Base-by-base conservation (phyloP, 2,329 filamentous ascomycete species). In the Talaromyces sp. region DNA sequence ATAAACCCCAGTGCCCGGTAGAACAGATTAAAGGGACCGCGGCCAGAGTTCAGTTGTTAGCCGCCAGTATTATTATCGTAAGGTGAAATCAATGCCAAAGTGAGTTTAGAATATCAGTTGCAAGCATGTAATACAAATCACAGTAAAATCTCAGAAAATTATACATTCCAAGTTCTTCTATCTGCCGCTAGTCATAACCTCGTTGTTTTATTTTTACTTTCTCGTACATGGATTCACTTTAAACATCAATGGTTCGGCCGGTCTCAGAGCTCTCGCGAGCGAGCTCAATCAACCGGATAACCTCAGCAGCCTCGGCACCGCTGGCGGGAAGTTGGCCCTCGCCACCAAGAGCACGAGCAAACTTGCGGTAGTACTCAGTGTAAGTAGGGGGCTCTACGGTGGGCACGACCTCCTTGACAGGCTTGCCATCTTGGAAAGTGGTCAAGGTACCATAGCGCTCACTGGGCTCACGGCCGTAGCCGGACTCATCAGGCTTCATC, bases 361-460 rank as follows among this genome's bases (percentile, higher is more conserved):
- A 74, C 48, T 74, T 71, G 24, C 74, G 70, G 70, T 92, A 93
- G 57, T 89, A 87, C 62, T 82, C 81, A 19, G 77, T 77, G 70
- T 90, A 94, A 3, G 88, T 91, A n/a, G 71, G 70, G 1, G 87
- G 85, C 66, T 85, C 76, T 2, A 87, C 76, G 2, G 86, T 87
- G 1, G 83, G 82, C 37, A 79, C 77, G 1, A 75, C 69, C 47
- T 78, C 75, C 49, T 80, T 80, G 49, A 74, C 75, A 3, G 83
- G 72, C 54, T 77, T 77, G 37, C 79, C 83, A 11, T 82, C 78
- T 3, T 78, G 75, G 2, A 86, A 70, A 4, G 82, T 76, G 7
- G 83, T 82, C 57, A 91, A 71, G 39, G 66, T 61, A 57, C 87
- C 86, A 49, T 83, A 81, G 60, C 79, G 77, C 35, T 82, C 76